phyloP scores from a whole-genome alignment of 768 basidiomycete species.

The Hygrocybe coccinea region DNA sequence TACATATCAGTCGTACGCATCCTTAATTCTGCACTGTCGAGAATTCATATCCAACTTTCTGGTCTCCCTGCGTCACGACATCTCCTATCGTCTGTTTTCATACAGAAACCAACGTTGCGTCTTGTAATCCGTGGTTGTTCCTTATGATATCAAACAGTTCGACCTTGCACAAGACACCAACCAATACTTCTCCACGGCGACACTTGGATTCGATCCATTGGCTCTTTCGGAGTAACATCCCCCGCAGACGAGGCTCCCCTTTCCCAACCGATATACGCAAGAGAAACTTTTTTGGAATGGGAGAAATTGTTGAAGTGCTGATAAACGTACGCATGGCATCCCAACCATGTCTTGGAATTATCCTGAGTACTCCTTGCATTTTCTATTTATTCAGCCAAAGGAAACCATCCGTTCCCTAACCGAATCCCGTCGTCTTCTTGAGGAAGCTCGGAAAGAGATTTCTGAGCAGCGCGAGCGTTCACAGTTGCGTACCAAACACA shows the following conservation, averaged over 20 bases:
- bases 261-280: slow-evolving; percentile 58
- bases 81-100: background rate
- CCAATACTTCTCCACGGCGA: slow-evolving; percentile 20
- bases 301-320: slow-evolving; percentile 71
- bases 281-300: slow-evolving; percentile 73
- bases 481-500: slow-evolving; percentile 67
- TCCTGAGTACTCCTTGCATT: slow-evolving; percentile 1
- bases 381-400: slow-evolving; percentile 50
- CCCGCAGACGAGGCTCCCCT: slow-evolving; percentile 56
- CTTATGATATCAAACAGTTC: slow-evolving; percentile 17
- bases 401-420: slow-evolving; percentile 75
- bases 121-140: background rate
- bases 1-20: slow-evolving; percentile 1
- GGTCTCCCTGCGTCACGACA: background rate
- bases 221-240: slow-evolving; percentile 72
- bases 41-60: slow-evolving; percentile 1
- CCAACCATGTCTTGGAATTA: background rate
- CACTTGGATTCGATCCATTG: slow-evolving; percentile 52
- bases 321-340: slow-evolving; percentile 57
- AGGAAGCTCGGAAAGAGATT: slow-evolving; percentile 74
- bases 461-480: slow-evolving; percentile 60
- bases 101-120: background rate
- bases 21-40: background rate
- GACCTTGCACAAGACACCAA: slow-evolving; percentile 25
- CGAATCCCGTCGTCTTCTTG: slow-evolving; percentile 69